Percentiles rank a stretch among this genome's conserved stretches.
phyloP scores from a whole-genome alignment of 805 yeast species.

The Teunomyces cretensis region DNA sequence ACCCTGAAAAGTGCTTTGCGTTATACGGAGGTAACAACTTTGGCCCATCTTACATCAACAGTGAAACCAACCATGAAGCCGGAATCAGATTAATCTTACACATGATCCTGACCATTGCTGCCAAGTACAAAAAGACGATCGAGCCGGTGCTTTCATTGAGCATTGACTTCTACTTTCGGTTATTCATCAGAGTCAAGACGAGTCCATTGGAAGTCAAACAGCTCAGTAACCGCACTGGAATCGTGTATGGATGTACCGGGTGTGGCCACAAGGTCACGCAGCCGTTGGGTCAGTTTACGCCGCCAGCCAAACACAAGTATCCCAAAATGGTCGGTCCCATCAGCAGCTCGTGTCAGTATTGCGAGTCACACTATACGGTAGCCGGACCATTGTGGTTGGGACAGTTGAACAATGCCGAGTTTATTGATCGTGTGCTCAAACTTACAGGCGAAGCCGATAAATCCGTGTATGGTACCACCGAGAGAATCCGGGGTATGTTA shows the following conservation, averaged over 20 bases:
- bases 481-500: slow-evolving; percentile 89
- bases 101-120: slow-evolving; percentile 78
- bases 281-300: slow-evolving; percentile 63
- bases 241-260: slow-evolving; percentile 81
- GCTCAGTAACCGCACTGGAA: slow-evolving; percentile 72
- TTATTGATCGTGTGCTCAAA: slow-evolving; percentile 63
- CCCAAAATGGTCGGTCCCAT: slow-evolving; percentile 19
- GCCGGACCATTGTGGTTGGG: slow-evolving; percentile 96
- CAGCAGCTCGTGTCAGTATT: slow-evolving; percentile 61
- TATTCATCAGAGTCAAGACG: slow-evolving; percentile 74
- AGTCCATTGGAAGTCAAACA: slow-evolving; percentile 82
- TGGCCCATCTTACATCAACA: slow-evolving; percentile 51
- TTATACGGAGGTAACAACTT: slow-evolving; percentile 90
- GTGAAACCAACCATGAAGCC: slow-evolving; percentile 87
- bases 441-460: slow-evolving; percentile 51
- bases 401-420: slow-evolving; percentile 65
- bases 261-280: slow-evolving; percentile 76
- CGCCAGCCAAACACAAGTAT: slow-evolving; percentile 54
- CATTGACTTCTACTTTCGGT: slow-evolving; percentile 89
- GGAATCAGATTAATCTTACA: slow-evolving; percentile 83
- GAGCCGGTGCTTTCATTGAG: slow-evolving; percentile 85
- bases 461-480: slow-evolving; percentile 69
- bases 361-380: slow-evolving; percentile 68
- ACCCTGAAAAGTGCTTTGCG: slow-evolving; percentile 96
- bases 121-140: slow-evolving; percentile 80